Evolutionary conservation across 106 monocot genomes (phyloP).

Genomic region (Vanilla planifolia): DNA sequence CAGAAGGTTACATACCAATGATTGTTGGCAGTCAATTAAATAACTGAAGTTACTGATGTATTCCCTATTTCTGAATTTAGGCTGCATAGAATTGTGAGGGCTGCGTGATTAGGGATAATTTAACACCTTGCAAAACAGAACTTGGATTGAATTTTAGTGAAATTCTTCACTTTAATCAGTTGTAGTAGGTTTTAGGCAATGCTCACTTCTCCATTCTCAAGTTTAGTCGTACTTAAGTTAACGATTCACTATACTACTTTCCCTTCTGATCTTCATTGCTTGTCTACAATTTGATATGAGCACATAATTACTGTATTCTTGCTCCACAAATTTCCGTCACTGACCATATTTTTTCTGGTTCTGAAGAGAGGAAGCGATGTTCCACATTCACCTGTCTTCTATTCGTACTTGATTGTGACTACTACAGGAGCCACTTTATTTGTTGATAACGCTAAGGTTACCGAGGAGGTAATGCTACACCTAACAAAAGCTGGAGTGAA

Average conservation of each 20-base stretch:
- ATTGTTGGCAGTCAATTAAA: too few species aligned
- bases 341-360: slow-evolving; percentile 7
- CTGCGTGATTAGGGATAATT: too few species aligned
- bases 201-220: background rate
- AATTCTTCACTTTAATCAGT: slow-evolving; percentile 1
- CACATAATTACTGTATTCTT: background rate
- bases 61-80: too few species aligned
- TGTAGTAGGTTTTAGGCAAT: background rate
- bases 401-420: slow-evolving; percentile 86
- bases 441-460: slow-evolving; percentile 68
- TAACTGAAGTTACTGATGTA: too few species aligned
- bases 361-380: slow-evolving; percentile 93
- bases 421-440: slow-evolving; percentile 56
- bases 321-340: background rate
- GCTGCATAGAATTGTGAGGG: too few species aligned
- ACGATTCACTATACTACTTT: too few species aligned
- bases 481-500: slow-evolving; percentile 63
- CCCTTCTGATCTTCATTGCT: too few species aligned
- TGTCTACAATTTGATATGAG: too few species aligned
- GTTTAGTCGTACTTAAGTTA: too few species aligned
- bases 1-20: too few species aligned
- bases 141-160: background rate
- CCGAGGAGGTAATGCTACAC: slow-evolving; percentile 52
- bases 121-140: too few species aligned
- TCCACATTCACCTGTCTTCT: slow-evolving; percentile 88